A percentile compares a stretch with the other conserved stretches of the same genome.
These are phyloP conservation scores for Botrytis hyacinthi DNA, from an alignment of 2,329 filamentous ascomycete genomes.

Conservation along the genomic window DNA sequence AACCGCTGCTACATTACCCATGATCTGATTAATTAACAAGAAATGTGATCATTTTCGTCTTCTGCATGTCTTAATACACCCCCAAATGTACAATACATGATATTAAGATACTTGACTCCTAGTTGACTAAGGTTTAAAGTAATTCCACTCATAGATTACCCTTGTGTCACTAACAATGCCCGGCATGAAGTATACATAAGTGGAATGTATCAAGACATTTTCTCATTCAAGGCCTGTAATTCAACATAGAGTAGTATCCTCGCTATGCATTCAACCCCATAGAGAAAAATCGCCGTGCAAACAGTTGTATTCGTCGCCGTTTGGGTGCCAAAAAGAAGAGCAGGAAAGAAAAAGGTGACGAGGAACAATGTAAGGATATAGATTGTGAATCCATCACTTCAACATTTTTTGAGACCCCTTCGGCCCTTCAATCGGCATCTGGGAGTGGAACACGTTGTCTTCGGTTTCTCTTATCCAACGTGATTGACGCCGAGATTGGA, in stretches of 20 bases:
- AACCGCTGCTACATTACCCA: conserved; percentile 28
- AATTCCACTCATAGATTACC: not conserved
- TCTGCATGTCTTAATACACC: not conserved
- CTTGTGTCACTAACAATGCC: not conserved
- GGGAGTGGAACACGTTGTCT: conserved; percentile 32
- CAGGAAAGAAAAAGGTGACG: conserved; percentile 25
- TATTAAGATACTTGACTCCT: not conserved
- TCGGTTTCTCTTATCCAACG: conserved; percentile 30
- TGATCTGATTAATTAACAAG: not conserved
- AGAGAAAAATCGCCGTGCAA: conserved; percentile 34
- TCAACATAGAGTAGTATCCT: conserved; percentile 23
- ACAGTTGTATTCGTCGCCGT: conserved; percentile 30
- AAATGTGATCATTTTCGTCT: conserved; percentile 2
- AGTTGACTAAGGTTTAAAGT: not conserved
- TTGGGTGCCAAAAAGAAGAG: conserved; percentile 29
- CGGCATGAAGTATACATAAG: not conserved
- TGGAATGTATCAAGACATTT: not conserved
- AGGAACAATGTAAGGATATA: conserved; percentile 30
- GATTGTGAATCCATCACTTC: conserved; percentile 30
- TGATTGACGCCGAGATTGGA: conserved; percentile 28
- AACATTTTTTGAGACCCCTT: conserved; percentile 21
- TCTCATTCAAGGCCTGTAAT: not conserved
- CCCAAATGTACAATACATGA: not conserved
- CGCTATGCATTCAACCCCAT: conserved; percentile 28
- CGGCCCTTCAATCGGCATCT: conserved; percentile 19